phyloP scores from a whole-genome alignment of 2,329 filamentous ascomycete species.

The Aureobasidium sp. region DNA sequence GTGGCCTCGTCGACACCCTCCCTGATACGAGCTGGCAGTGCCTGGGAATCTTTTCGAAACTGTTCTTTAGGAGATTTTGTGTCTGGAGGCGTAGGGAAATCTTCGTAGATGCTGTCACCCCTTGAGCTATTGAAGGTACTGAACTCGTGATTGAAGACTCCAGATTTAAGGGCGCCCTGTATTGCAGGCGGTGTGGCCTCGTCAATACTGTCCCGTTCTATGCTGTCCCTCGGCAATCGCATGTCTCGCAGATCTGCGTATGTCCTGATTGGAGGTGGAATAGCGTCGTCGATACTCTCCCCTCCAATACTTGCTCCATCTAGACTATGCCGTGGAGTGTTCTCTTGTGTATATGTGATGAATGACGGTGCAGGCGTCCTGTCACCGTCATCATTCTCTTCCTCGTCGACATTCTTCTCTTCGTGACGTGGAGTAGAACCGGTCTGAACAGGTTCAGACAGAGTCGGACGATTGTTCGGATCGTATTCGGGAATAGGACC shows the following conservation, averaged over 20 bases:
- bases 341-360: neutral
- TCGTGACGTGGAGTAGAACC: neutral
- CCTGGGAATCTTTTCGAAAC: neutral
- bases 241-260: neutral
- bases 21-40: neutral
- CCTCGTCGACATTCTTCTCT: neutral
- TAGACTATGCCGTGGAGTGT: neutral
- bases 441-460: neutral
- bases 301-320: slow-evolving; percentile 1
- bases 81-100: neutral
- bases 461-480: neutral
- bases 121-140: neutral
- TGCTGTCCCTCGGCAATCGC: neutral
- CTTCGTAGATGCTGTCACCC: slow-evolving; percentile 2
- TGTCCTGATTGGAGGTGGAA: neutral
- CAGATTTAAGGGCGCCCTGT: neutral
- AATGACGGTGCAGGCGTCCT: neutral
- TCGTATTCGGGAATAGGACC: neutral
- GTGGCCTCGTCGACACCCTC: neutral
- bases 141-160: neutral
- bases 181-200: neutral
- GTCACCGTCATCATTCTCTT: neutral
- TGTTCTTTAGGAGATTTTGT: neutral
- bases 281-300: slow-evolving; percentile 2
- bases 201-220: neutral